Evolutionary conservation across 306 rosid species (phyloP).

Genomic region (Senna tora): DNA sequence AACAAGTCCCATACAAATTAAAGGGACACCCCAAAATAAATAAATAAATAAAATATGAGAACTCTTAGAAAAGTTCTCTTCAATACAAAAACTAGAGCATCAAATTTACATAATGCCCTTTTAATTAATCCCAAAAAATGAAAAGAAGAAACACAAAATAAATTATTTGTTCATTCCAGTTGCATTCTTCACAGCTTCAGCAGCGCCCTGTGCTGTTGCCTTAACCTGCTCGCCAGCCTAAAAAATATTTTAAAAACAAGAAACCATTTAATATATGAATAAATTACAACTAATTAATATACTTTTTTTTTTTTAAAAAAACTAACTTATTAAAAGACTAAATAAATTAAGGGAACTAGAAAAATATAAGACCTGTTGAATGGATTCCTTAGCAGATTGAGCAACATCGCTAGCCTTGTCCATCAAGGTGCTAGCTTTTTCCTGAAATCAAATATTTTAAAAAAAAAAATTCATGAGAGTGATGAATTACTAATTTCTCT

Average conservation of each 20-base stretch:
- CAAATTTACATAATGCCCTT: conserved; percentile 18
- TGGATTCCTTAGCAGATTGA: conserved; percentile 46
- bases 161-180: conserved; percentile 54
- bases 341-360: too few species aligned
- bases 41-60: background rate
- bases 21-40: conserved; percentile 10
- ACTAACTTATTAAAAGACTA: too few species aligned
- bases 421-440: conserved; percentile 47
- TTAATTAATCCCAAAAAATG: background rate
- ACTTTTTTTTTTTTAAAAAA: too few species aligned
- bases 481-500: too few species aligned
- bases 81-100: conserved; percentile 30
- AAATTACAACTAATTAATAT: too few species aligned
- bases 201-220: conserved; percentile 66
- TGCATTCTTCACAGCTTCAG: conserved; percentile 67
- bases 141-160: background rate
- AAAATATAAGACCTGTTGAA: conserved; percentile 34
- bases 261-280: too few species aligned
- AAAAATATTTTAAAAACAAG: background rate
- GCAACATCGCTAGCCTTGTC: conserved; percentile 46
- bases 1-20: conserved; percentile 8
- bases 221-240: conserved; percentile 57
- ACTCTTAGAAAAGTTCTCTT: too few species aligned
- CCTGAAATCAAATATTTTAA: too few species aligned
- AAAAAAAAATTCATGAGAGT: background rate